Conservation (phyloP, 495 filamentous ascomycete species). For the Lepraria neglecta region DNA sequence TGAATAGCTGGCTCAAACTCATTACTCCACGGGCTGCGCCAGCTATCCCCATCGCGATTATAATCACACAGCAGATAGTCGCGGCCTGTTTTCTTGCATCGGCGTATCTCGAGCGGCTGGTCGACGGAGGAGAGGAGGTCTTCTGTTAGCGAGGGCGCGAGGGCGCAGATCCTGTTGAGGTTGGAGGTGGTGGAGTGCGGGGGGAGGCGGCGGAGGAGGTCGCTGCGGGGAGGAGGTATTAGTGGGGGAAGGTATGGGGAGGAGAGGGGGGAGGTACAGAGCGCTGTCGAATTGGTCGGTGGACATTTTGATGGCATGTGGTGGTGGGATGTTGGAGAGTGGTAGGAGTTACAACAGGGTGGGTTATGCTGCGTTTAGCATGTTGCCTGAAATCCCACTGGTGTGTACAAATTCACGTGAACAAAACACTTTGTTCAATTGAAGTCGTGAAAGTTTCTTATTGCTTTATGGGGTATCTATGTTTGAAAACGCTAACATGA, state of each 20-base stretch:
- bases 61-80: constrained; percentile 99
- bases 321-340: constrained; percentile 4
- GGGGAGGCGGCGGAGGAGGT: constrained; percentile 96
- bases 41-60: constrained; percentile 97
- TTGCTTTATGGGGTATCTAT: constrained; percentile 25
- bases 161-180: constrained; percentile 70
- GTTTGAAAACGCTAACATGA: constrained; percentile 10
- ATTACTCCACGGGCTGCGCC: constrained; percentile 95
- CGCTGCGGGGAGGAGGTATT: constrained; percentile 48
- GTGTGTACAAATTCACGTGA: neutral
- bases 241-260: constrained; percentile 17
- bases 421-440: too few relatives aligned
- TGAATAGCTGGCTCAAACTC: constrained; percentile 84
- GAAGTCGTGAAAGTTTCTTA: neutral
- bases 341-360: neutral
- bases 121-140: constrained; percentile 97
- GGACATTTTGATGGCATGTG: constrained; percentile 37
- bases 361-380: neutral
- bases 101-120: constrained; percentile 80
- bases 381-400: neutral
- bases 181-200: constrained; percentile 82
- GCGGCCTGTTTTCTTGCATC: constrained; percentile 79
- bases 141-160: constrained; percentile 89
- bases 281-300: constrained; percentile 56
- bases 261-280: constrained; percentile 38